These are phyloP conservation scores for Neoboletus subvelutipes DNA, from an alignment of 768 basidiomycete species.

Conservation along the genomic window DNA sequence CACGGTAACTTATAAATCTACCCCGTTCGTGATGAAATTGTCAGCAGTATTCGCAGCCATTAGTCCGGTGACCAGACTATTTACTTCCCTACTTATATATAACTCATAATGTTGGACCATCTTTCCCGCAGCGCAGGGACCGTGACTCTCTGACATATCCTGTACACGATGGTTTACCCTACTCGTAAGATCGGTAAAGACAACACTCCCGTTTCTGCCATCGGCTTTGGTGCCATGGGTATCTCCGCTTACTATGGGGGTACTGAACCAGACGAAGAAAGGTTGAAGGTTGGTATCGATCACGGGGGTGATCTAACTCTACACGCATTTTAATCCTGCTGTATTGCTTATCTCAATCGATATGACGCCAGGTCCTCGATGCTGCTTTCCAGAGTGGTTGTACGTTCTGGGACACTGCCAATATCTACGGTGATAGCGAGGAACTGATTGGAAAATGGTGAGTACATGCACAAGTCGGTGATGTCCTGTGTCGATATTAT, in stretches of 20 bases:
- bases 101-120: neutral
- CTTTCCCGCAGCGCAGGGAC: neutral
- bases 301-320: neutral
- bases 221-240: no score
- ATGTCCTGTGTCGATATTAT: no score
- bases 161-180: conserved; percentile 24
- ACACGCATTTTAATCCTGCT: neutral
- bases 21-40: no score
- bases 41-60: no score
- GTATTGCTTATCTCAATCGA: neutral
- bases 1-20: no score
- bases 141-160: neutral
- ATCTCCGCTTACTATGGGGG: conserved; percentile 50
- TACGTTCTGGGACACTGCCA: conserved; percentile 49
- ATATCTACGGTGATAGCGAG: conserved; percentile 44
- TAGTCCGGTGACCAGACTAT: no score
- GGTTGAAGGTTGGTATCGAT: conserved; percentile 46
- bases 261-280: conserved; percentile 48
- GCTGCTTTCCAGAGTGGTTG: conserved; percentile 40
- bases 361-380: conserved; percentile 39
- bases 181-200: conserved; percentile 25
- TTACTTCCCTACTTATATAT: no score
- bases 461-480: neutral
- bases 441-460: conserved; percentile 47
- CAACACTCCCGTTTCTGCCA: conserved; percentile 27